Evolutionary conservation across 257 asterid genomes (phyloP), one percentile per base, ranked within the genome.

Genomic region (Scutellaria baicalensis): DNA sequence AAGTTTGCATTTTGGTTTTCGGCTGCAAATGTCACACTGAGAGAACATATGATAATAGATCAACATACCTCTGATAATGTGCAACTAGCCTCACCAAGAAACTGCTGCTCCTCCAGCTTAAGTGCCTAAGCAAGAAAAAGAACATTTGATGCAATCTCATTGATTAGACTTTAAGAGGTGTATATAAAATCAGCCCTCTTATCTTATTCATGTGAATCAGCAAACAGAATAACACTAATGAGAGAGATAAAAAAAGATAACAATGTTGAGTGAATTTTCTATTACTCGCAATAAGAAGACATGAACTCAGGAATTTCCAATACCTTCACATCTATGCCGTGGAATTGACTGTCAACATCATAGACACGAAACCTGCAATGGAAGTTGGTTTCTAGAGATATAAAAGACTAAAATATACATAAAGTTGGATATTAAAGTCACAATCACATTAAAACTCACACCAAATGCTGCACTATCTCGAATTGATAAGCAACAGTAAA

Each of bases 1-100:
- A 18, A 9, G 52, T 68, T 21, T 59, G 51, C 47, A 35, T 64
- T 70, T 4, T 16, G 54, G 39, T 44, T 44, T 54, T 35, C 1
- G 17, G 44, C 64, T 36, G 77, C 65, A 73, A n/a, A 18, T 66
- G 14, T 59, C 23, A 31, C 33, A 59, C 18, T 31, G 50, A 47
- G 44, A 67, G 27, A 62, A 67, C 57, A 33, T 64, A 71, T 42
- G 68, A 51, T 61, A 79, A 72, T 50, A 63, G 64, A 35, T 52
- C 58, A 78, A 54, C 74, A 69, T 76, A 91, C 99, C 97, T 94
- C 88, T 17, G 99, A 86, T 78, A 94, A 64, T 0, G 87, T 70
- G 81, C 99, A 94, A 75, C 80, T 83, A 65, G 95, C 93, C 83
- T 89, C 97, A 66, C 98, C 99, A 78, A 94, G 97, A 85, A 94